A percentile compares a stretch with the other conserved stretches of the same genome.
These are phyloP conservation scores for Coemansia sp. DNA, from an alignment of 192 early-diverging fungal species.

Conservation along the genomic window DNA sequence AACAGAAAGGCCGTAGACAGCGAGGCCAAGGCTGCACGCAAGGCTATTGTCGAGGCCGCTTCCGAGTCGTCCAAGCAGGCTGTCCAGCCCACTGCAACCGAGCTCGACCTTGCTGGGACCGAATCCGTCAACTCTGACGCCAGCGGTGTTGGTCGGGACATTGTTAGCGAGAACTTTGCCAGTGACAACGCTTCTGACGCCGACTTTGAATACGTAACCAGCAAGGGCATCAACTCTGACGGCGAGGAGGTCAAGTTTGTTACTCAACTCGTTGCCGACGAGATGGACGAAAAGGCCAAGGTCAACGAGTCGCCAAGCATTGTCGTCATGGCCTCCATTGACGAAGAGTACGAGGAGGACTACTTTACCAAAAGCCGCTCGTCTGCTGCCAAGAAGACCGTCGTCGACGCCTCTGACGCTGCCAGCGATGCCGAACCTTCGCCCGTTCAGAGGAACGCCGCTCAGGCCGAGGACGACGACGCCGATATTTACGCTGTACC, in stretches of 20 bases:
- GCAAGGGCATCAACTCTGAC: constrained; percentile 23
- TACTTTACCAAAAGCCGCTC: constrained; percentile 4
- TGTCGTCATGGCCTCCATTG: constrained; percentile 35
- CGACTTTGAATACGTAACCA: constrained; percentile 27
- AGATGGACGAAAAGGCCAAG: constrained; percentile 7
- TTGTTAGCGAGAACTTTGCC: too few species aligned
- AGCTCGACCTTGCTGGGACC: constrained; percentile 6
- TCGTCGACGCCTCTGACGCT: neutral
- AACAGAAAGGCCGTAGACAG: constrained; percentile 1
- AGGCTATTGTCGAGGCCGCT: constrained; percentile 30
- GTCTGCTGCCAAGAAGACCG: neutral
- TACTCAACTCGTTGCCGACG: constrained; percentile 29
- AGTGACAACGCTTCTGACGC: constrained; percentile 14
- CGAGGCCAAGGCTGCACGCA: constrained; percentile 17
- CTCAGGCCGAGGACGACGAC: neutral
- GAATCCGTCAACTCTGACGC: neutral
- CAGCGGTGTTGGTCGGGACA: neutral
- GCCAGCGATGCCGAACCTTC: neutral
- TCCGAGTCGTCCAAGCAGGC: constrained; percentile 37
- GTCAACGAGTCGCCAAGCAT: constrained; percentile 33
- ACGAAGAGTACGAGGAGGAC: constrained; percentile 48
- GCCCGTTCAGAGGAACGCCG: constrained; percentile 14
- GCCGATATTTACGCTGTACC: constrained; percentile 5
- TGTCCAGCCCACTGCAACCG: constrained; percentile 3
- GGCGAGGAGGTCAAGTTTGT: constrained; percentile 38